Conservation (phyloP, 805 yeast species). For the Schwanniomyces vanrijiae region DNA sequence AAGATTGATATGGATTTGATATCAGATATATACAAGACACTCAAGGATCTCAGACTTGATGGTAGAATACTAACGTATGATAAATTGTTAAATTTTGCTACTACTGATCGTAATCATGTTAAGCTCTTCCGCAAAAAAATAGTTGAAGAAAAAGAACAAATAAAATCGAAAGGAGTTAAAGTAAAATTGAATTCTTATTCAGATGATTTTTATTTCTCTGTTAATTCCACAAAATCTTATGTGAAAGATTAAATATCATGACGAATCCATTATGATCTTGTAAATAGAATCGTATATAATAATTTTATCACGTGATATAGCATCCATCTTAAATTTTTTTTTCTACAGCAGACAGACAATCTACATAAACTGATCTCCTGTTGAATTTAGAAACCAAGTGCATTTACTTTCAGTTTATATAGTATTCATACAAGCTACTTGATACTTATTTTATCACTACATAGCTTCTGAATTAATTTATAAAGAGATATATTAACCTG, state of each 20-base stretch:
- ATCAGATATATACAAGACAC: slow-evolving; percentile 15
- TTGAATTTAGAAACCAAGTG: not conserved
- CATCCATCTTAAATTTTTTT: slow-evolving; percentile 2
- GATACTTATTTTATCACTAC: too few relatives aligned
- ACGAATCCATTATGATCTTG: not conserved
- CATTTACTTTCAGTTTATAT: not conserved
- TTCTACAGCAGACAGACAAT: not conserved
- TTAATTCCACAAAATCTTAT: slow-evolving; percentile 1
- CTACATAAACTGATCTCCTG: not conserved
- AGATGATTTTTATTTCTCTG: slow-evolving; percentile 1
- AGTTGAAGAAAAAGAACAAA: not conserved
- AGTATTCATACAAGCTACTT: not conserved
- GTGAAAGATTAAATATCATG: not conserved
- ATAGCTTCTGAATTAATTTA: too few relatives aligned
- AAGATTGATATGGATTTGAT: slow-evolving; percentile 18
- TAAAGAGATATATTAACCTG: too few relatives aligned
- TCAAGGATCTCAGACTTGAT: slow-evolving; percentile 24
- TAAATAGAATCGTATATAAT: not conserved
- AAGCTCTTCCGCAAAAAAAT: slow-evolving; percentile 1
- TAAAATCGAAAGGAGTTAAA: not conserved
- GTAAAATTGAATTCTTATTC: not conserved
- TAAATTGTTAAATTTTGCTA: slow-evolving; percentile 14
- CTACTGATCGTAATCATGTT: slow-evolving; percentile 3
- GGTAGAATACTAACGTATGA: slow-evolving; percentile 26
- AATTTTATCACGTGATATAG: slow-evolving; percentile 2